Evolutionary conservation across 1,139 yeast genomes (phyloP).

Genomic region (Lipomyces yarrowii): DNA sequence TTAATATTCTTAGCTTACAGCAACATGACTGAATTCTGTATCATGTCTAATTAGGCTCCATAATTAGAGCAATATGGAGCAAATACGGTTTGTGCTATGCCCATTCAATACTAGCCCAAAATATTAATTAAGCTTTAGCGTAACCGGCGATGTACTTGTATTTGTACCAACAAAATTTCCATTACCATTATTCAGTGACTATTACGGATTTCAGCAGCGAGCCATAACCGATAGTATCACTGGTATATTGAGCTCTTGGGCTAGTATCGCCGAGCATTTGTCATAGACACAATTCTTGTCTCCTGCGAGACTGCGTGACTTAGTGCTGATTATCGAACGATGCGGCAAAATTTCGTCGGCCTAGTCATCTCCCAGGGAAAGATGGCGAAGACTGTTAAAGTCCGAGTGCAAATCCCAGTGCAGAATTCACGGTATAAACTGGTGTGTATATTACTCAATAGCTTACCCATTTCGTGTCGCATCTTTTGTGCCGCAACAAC

Average conservation of each 20-base stretch:
- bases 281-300: too few species aligned
- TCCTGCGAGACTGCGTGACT: background rate
- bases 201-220: too few species aligned
- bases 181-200: too few species aligned
- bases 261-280: background rate
- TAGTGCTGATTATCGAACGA: slow-evolving; percentile 53
- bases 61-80: too few species aligned
- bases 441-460: slow-evolving; percentile 26
- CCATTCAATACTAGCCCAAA: background rate
- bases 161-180: too few species aligned
- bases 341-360: slow-evolving; percentile 88
- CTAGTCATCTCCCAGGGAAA: slow-evolving; percentile 94
- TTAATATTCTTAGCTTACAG: too few species aligned
- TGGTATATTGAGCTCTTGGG: background rate
- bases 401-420: slow-evolving; percentile 63
- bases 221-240: too few species aligned
- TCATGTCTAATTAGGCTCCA: too few species aligned
- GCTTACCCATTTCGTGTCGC: background rate
- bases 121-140: too few species aligned
- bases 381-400: slow-evolving; percentile 94
- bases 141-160: too few species aligned
- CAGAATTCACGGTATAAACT: slow-evolving; percentile 74
- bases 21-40: too few species aligned
- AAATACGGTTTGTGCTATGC: background rate
- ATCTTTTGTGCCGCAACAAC: background rate